These are phyloP conservation scores for Aurifilum marmelostoma DNA, from an alignment of 2,329 filamentous ascomycete species.

Conservation along the genomic window DNA sequence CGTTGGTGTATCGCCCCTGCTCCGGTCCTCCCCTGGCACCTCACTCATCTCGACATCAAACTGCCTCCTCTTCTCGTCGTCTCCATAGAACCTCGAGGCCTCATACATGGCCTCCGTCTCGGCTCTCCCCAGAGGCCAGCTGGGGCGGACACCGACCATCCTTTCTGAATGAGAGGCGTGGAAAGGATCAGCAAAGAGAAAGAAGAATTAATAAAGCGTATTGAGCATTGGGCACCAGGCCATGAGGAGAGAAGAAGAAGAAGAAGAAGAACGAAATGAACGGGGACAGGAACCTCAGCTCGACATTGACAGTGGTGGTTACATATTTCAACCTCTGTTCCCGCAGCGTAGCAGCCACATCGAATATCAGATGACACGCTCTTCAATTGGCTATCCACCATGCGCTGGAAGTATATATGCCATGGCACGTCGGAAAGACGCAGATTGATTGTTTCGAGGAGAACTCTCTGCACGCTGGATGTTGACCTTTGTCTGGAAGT, in stretches of 20 bases:
- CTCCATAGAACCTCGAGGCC: constrained; percentile 7
- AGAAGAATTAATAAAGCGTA: neutral
- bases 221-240: constrained; percentile 17
- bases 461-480: neutral
- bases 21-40: neutral
- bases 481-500: neutral
- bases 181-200: neutral
- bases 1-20: constrained; percentile 7
- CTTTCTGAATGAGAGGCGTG: neutral
- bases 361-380: neutral
- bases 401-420: constrained; percentile 7
- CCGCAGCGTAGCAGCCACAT: neutral
- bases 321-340: constrained; percentile 9
- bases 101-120: constrained; percentile 3
- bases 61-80: constrained; percentile 20
- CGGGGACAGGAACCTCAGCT: neutral
- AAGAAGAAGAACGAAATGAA: neutral
- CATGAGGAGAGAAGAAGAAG: neutral
- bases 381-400: neutral
- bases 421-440: neutral
- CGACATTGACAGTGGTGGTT: neutral
- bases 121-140: constrained; percentile 23
- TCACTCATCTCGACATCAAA: constrained; percentile 16
- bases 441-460: constrained; percentile 20
- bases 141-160: constrained; percentile 17